Evolutionary conservation across 1,284 basidiomycete species (phyloP), one percentile per base, ranked within the genome.

Genomic region (Fomitopsis palustris): DNA sequence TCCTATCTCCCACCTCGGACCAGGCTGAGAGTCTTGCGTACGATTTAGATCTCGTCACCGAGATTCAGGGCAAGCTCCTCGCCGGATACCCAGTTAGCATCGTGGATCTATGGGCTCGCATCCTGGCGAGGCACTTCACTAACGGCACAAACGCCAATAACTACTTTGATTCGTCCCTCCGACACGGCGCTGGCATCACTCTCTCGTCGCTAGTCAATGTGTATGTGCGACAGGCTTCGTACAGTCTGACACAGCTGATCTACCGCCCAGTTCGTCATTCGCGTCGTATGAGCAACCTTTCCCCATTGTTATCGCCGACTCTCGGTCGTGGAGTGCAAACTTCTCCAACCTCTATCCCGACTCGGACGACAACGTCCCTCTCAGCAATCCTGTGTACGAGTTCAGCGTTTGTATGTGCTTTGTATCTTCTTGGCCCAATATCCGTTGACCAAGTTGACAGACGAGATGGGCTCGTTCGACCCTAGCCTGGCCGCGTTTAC

Each of bases 391-490:
- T 2, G 67, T 78, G 16, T 74, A 77, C 27, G 80, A 81, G 61
- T 75, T 79, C 64, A 81, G 75, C 47, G 65, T 74, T 42, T 80
- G 79, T 81, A 51, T 67, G 77, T 72, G n/a, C n/a, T 9, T 35
- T 17, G n/a, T 7, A 41, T 7, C 23, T 38, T 31, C 42, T 17
- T 17, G 33, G 2, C 31, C 27, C 5, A 33, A 6, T 19, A 19
- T 2, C 37, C 14, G 4, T 45, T 19, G 9, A 16, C 10, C 25
- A 19, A 37, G 31, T 16, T 31, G 33, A 14, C 37, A 80, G 77
- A 68, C 56, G 78, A 80, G 62, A 73, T 72, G 59, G 78, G 79
- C 0, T 80, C 78, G 3, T 82, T 70, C 60, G 81, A 82, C 57
- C 77, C 79, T n/a, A 69, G 70, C 47, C 66, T 82, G 2, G 73